A percentile compares a stretch with the other conserved stretches of the same genome.
phyloP scores from a whole-genome alignment of 2,329 filamentous ascomycete species.

The Elsinoe necatrix region DNA sequence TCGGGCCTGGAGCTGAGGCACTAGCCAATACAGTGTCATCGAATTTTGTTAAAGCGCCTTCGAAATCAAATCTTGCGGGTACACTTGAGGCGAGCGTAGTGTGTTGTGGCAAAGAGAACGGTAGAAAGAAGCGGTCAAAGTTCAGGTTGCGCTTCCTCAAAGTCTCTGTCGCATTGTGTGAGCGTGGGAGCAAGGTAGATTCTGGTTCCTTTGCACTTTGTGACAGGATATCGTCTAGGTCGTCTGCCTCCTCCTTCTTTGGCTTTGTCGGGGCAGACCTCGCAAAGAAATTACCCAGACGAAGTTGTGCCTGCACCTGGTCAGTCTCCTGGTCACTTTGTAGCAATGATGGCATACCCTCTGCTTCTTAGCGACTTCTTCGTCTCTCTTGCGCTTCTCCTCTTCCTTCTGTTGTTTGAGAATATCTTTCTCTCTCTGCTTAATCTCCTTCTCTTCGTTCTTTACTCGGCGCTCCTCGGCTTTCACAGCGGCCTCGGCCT shows the following conservation, averaged over 20 bases:
- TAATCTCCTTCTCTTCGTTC: conserved; percentile 34
- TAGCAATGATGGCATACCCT: conserved; percentile 29
- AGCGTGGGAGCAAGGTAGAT: neutral
- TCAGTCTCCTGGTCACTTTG: neutral
- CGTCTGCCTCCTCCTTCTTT: neutral
- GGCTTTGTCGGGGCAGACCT: conserved; percentile 27
- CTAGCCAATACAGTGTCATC: neutral
- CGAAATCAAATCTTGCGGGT: neutral
- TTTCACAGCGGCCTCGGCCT: conserved; percentile 25
- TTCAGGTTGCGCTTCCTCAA: conserved; percentile 28
- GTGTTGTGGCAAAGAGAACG: conserved; percentile 69
- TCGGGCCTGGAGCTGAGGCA: neutral
- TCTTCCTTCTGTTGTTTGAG: conserved; percentile 40
- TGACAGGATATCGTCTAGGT: neutral
- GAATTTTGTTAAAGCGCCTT: neutral
- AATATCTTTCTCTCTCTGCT: conserved; percentile 37
- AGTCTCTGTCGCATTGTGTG: neutral
- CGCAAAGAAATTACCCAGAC: conserved; percentile 22
- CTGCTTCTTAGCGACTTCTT: conserved; percentile 28
- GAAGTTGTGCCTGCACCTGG: conserved; percentile 26
- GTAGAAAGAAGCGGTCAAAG: conserved; percentile 59
- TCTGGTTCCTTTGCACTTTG: neutral
- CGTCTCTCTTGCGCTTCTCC: conserved; percentile 23
- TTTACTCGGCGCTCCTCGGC: conserved; percentile 32
- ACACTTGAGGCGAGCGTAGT: conserved; percentile 55